phyloP scores from a whole-genome alignment of 1,139 yeast species.

The Zygosaccharomyces sapae region DNA sequence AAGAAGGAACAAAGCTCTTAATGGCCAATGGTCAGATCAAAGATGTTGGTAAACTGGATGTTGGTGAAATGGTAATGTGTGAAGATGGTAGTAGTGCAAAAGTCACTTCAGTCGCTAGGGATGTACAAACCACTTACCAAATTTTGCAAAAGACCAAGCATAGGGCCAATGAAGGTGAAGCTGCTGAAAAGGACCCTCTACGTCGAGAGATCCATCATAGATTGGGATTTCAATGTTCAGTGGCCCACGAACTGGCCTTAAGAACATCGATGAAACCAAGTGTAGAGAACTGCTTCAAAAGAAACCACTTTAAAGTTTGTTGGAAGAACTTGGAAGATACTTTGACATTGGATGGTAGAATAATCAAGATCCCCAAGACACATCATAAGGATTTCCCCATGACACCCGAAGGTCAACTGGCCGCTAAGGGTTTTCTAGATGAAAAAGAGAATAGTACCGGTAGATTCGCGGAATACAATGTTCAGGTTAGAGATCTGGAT shows the following conservation, averaged over 20 bases:
- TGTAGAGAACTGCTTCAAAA: constrained; percentile 23
- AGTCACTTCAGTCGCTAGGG: constrained; percentile 41
- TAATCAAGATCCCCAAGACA: constrained; percentile 24
- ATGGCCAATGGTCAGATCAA: constrained; percentile 41
- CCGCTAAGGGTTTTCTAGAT: constrained; percentile 19
- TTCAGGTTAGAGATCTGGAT: constrained; percentile 39
- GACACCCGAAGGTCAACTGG: constrained; percentile 22
- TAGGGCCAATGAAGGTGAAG: constrained; percentile 22
- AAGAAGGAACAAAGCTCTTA: constrained; percentile 40
- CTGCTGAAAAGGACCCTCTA: constrained; percentile 20
- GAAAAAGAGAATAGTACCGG: constrained; percentile 16
- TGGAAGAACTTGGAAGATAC: constrained; percentile 22
- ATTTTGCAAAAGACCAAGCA: constrained; percentile 35
- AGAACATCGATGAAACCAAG: constrained; percentile 28
- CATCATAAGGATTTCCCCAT: constrained; percentile 26
- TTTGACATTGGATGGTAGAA: constrained; percentile 24
- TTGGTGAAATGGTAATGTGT: constrained; percentile 42
- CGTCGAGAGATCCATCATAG: constrained; percentile 24
- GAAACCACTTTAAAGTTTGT: constrained; percentile 19
- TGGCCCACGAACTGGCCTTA: constrained; percentile 37
- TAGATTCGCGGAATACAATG: constrained; percentile 35
- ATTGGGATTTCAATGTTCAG: constrained; percentile 36
- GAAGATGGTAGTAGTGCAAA: constrained; percentile 41
- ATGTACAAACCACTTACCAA: constrained; percentile 40
- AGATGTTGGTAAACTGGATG: constrained; percentile 35